Evolutionary conservation across 345 rosid genomes (phyloP), one percentile per base, ranked within the genome.

Genomic region (Balakata baccata): DNA sequence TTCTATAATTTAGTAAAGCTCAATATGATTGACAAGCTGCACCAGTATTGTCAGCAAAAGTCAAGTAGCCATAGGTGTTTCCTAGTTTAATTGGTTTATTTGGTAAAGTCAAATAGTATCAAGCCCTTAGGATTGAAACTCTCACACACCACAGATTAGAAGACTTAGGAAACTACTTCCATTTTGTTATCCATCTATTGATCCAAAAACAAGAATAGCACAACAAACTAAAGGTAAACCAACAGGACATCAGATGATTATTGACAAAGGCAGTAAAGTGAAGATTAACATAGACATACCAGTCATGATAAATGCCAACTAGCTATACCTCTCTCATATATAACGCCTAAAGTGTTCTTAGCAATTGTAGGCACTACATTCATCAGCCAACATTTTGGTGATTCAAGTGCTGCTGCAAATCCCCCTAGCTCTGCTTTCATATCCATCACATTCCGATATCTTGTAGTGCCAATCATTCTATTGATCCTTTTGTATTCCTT

Each of bases 381-480:
- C 95, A 94, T 94, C 76, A 90, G 95, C 98, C 98, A 94, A 37
- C 91, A 86, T 69, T 92, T 92, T 17, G 89, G 86, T 5, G 99
- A 95, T 75, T 95, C 93, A 2, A 95, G 87, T 4, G 94, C 93
- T 11, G 97, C 98, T 9, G 99, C 96, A 53, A 92, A 95, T 23
- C 97, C 98, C 52, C 98, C 99, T 38, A 95, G 91, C 23, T 87
- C 93, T 0, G 99, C 96, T 77, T 95, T 95, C 97, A 92, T 92
- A 75, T 95, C 99, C 96, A 95, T 92, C 56, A 95, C 72, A 70
- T 95, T 95, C 74, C 97, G 85, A 77, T 95, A 92, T 70, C 98
- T 89, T 13, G 87, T 59, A 7, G 94, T 80, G 72, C 98, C 99
- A 57, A 92, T 84, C 84, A 95, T 85, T 63, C 67, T 88, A 64